Evolutionary conservation across 2,329 filamentous ascomycete species (phyloP), one percentile per base, ranked within the genome.

Genomic region (Cordyceps cicadae): DNA sequence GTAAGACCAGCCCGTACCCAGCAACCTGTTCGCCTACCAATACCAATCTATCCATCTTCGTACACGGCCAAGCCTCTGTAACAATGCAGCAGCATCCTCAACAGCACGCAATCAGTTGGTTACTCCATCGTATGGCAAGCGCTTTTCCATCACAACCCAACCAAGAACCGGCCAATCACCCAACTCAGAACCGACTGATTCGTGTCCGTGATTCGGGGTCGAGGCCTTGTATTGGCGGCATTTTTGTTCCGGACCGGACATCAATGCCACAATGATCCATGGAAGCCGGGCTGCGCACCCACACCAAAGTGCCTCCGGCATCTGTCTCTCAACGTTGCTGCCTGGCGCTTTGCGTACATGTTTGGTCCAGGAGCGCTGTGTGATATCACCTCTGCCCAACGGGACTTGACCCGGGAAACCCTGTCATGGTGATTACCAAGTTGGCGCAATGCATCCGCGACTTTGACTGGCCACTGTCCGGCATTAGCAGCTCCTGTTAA

Each of bases 381-480:
- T n/a, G 21, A 19, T 34, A 37, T 43, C 48, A 17, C 37, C 48
- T 34, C 43, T 43, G 46, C 46, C 32, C 55, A 50, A 21, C 48
- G 46, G 55, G 6, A 17, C 46, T 21, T 51, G 46, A 43, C 32
- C 56, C 48, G 37, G 56, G 14, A 17, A 17, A 45, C 37, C 37
- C 49, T 59, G 50, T 15, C 50, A 48, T 37, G 29, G 17, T 29
- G 29, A 8, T 32, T 39, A 37, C 12, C 46, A 43, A 52, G n/a
- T 37, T 9, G 54, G 26, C 50, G 49, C 39, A 19, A 49, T 49
- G 34, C 52, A n/a, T 55, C 51, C 51, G 41, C 37, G 52, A 51
- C 59, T 52, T 26, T 61, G 53, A 56, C 45, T 61, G 59, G 53
- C 21, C 46, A 21, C 53, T 32, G 19, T 29, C 4, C 8, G 46